A percentile compares a stretch with the other conserved stretches of the same genome.
Evolutionary conservation across 2,329 filamentous ascomycete species (phyloP).

Genomic region (Fulvia fulva): DNA sequence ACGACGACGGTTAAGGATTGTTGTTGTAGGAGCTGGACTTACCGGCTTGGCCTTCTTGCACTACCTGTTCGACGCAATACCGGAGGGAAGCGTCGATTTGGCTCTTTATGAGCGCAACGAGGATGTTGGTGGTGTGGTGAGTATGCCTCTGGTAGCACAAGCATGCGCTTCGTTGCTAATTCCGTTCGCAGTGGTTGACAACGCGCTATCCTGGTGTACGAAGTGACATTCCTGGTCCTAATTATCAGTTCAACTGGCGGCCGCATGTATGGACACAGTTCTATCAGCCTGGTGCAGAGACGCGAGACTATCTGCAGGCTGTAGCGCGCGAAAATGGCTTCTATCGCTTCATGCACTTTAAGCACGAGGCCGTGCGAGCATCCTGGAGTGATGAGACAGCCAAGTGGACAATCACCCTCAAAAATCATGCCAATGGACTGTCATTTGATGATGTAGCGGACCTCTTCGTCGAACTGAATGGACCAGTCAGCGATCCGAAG

Average conservation of each 20-base stretch:
- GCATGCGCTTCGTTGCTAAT: neutral
- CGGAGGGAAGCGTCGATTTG: constrained; percentile 15
- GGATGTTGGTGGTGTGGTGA: constrained; percentile 30
- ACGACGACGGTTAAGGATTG: constrained; percentile 13
- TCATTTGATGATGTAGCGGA: constrained; percentile 15
- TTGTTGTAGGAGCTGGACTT: constrained; percentile 18
- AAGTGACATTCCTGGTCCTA: constrained; percentile 31
- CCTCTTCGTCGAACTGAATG: constrained; percentile 17
- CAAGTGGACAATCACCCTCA: constrained; percentile 15
- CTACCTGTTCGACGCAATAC: constrained; percentile 6
- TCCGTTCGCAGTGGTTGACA: constrained; percentile 30
- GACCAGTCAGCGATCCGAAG: constrained; percentile 7
- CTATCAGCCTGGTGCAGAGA: constrained; percentile 13
- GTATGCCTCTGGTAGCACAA: constrained; percentile 5
- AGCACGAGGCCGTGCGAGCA: constrained; percentile 12
- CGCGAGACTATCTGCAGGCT: constrained; percentile 9
- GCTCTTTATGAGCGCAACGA: constrained; percentile 28
- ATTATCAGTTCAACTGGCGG: constrained; percentile 34
- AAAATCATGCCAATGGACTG: constrained; percentile 1
- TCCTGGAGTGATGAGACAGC: constrained; percentile 15
- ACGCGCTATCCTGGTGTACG: constrained; percentile 33
- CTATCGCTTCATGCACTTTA: constrained; percentile 16
- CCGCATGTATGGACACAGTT: constrained; percentile 20
- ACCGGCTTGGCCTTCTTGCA: constrained; percentile 18
- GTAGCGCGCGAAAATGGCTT: constrained; percentile 16